Conservation (phyloP, 768 basidiomycete species). For the Suillus placidus region DNA sequence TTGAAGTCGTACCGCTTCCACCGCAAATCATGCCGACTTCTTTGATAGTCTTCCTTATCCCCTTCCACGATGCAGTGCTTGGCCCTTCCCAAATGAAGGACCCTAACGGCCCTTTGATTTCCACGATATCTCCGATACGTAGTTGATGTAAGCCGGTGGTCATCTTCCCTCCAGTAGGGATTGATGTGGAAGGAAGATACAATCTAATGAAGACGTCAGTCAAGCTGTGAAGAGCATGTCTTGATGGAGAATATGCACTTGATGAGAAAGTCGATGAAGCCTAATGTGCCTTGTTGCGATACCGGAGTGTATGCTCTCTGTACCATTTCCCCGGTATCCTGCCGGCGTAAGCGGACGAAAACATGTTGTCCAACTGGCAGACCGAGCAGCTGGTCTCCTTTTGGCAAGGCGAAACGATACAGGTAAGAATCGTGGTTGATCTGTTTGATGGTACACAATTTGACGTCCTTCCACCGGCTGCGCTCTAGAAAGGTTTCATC, state of each 20-base stretch:
- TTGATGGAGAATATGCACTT: slow-evolving; percentile 39
- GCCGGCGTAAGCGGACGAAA: slow-evolving; percentile 49
- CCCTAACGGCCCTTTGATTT: slow-evolving; percentile 63
- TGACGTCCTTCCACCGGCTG: slow-evolving; percentile 51
- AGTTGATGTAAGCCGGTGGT: slow-evolving; percentile 51
- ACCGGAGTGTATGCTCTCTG: slow-evolving; percentile 65
- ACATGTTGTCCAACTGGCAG: slow-evolving; percentile 64
- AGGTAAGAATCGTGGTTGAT: slow-evolving; percentile 53
- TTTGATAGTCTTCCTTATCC: slow-evolving; percentile 34
- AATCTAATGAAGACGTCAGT: slow-evolving; percentile 34
- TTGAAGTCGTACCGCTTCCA: slow-evolving; percentile 47
- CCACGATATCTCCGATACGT: slow-evolving; percentile 48
- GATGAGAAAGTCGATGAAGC: slow-evolving; percentile 55
- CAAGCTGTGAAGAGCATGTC: background rate
- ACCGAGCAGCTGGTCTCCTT: slow-evolving; percentile 46
- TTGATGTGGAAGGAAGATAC: slow-evolving; percentile 42
- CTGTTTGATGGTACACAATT: slow-evolving; percentile 38
- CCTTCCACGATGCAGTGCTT: slow-evolving; percentile 41
- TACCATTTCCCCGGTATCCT: slow-evolving; percentile 45
- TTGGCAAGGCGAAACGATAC: slow-evolving; percentile 52
- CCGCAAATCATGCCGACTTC: slow-evolving; percentile 59
- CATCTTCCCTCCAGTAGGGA: slow-evolving; percentile 55
- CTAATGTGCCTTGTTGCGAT: slow-evolving; percentile 43
- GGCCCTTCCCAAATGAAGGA: slow-evolving; percentile 54
- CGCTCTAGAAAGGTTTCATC: slow-evolving; percentile 43